Conservation (phyloP, 106 monocot genomes). For the Apostasia shenzhenica region DNA sequence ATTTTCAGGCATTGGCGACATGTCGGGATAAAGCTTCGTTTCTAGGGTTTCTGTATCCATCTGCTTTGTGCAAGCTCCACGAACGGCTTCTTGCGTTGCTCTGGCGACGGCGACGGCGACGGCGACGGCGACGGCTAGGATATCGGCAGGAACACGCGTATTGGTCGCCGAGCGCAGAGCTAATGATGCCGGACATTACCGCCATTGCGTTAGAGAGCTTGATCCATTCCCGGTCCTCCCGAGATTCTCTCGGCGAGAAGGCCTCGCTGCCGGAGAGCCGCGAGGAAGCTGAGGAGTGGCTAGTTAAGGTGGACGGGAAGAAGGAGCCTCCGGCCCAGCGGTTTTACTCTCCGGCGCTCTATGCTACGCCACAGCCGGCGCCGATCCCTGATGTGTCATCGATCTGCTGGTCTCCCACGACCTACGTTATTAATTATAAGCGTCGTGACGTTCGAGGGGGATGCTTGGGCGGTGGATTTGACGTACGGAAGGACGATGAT, state of each 20-base stretch:
- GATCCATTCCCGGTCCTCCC: neutral
- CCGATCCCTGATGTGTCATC: constrained; percentile 7
- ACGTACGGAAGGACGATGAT: too few species aligned
- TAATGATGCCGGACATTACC: neutral
- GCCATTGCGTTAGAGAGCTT: neutral
- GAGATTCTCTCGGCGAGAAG: neutral
- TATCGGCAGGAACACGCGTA: too few species aligned
- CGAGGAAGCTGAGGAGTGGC: neutral
- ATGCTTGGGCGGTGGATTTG: neutral
- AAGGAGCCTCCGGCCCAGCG: neutral
- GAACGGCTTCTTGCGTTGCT: too few species aligned
- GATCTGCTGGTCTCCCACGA: neutral
- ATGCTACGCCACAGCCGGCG: neutral
- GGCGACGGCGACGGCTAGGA: too few species aligned
- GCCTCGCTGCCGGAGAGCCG: neutral
- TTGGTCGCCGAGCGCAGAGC: too few species aligned
- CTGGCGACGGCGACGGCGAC: too few species aligned
- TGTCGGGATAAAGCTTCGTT: too few species aligned
- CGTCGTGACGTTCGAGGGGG: neutral
- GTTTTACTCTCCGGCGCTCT: constrained; percentile 4
- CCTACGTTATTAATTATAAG: constrained; percentile 3
- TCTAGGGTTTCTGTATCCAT: too few species aligned
- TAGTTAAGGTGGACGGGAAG: too few species aligned
- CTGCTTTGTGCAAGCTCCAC: too few species aligned
- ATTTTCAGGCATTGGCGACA: too few species aligned